These are phyloP conservation scores for Citrullus colocynthis DNA, from an alignment of 306 rosid species.

Conservation along the genomic window DNA sequence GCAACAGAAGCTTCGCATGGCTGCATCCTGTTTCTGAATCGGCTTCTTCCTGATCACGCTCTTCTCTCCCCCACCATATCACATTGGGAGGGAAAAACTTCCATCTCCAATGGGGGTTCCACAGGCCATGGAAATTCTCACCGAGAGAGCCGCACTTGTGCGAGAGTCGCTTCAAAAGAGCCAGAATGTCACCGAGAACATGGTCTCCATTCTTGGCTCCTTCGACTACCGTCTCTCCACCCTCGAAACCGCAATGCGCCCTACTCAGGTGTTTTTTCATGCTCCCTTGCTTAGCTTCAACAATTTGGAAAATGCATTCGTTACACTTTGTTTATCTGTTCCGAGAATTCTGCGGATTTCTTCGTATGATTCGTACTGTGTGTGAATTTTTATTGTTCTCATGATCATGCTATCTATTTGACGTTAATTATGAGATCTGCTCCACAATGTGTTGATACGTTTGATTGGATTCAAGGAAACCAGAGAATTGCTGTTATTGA, in stretches of 20 bases:
- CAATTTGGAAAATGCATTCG: not conserved
- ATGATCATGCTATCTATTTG: slow-evolving; percentile 4
- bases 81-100: slow-evolving; percentile 10
- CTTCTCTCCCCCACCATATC: slow-evolving; percentile 16
- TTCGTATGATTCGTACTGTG: not conserved
- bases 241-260: slow-evolving; percentile 92
- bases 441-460: not conserved
- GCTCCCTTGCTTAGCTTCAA: not conserved
- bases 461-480: not conserved
- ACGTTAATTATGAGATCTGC: slow-evolving; percentile 5
- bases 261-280: slow-evolving; percentile 56
- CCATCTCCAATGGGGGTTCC: slow-evolving; percentile 33
- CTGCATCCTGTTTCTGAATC: not conserved
- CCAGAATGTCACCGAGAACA: slow-evolving; percentile 63
- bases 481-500: not conserved
- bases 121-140: slow-evolving; percentile 46
- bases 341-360: not conserved
- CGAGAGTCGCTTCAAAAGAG: slow-evolving; percentile 65
- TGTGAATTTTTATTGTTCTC: not conserved
- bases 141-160: slow-evolving; percentile 42
- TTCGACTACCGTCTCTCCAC: slow-evolving; percentile 95
- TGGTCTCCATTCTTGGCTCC: slow-evolving; percentile 91
- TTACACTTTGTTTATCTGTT: not conserved
- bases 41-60: not conserved
- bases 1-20: not conserved